Percentiles rank a stretch among this genome's conserved stretches.
phyloP scores from a whole-genome alignment of 306 rosid genomes.

The Dryas alaskensis region DNA sequence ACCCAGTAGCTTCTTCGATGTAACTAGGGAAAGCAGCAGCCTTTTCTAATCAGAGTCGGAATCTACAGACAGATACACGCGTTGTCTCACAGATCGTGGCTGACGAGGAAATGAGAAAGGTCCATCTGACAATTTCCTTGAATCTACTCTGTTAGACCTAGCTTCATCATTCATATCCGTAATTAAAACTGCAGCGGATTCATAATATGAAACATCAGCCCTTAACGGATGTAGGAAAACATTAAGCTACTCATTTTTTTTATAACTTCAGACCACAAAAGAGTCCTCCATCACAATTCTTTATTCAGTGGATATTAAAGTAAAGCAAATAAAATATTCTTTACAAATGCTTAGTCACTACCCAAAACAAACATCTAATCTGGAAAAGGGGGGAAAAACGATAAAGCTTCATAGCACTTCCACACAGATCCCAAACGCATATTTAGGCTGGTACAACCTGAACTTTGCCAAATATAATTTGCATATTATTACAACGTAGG shows the following conservation, averaged over 20 bases:
- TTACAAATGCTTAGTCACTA: neutral
- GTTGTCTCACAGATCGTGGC: slow-evolving; percentile 22
- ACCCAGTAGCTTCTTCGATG: neutral
- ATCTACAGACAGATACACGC: slow-evolving; percentile 22
- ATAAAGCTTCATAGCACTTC: too few species aligned
- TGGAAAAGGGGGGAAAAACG: too few species aligned
- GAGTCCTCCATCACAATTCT: neutral
- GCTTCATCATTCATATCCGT: slow-evolving; percentile 1
- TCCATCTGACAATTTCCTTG: slow-evolving; percentile 15
- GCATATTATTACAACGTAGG: too few species aligned
- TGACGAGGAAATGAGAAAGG: slow-evolving; percentile 31
- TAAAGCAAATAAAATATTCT: neutral
- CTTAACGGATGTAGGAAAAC: neutral
- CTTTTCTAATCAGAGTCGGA: slow-evolving; percentile 12
- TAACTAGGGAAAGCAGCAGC: neutral
- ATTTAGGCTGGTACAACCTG: too few species aligned
- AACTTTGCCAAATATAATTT: too few species aligned
- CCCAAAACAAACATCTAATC: too few species aligned
- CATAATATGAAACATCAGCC: slow-evolving; percentile 3
- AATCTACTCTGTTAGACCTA: slow-evolving; percentile 2
- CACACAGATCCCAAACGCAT: too few species aligned
- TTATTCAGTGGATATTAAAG: neutral
- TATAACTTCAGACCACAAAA: neutral
- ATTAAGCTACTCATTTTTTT: neutral
- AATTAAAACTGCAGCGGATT: slow-evolving; percentile 1